phyloP scores from a whole-genome alignment of 1,284 basidiomycete species.

The Tylopilus sp. region DNA sequence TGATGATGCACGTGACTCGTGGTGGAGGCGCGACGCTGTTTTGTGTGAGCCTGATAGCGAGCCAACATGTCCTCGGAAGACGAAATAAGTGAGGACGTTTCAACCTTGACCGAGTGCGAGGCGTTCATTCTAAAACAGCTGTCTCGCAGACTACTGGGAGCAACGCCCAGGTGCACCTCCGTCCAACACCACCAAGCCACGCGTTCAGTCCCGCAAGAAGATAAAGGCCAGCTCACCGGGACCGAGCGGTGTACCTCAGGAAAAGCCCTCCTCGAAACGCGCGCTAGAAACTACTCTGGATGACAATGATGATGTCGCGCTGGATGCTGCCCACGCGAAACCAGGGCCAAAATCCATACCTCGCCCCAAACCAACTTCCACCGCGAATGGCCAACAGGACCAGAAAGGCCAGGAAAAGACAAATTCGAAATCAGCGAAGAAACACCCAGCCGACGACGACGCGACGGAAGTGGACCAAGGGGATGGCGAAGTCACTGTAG shows the following conservation, averaged over 20 bases:
- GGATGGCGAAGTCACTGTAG: slow-evolving; percentile 7
- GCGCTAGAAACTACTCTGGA: neutral
- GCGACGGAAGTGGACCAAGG: slow-evolving; percentile 19
- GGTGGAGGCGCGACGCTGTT: neutral
- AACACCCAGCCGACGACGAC: slow-evolving; percentile 5
- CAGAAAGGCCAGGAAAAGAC: slow-evolving; percentile 18
- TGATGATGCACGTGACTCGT: slow-evolving; percentile 17
- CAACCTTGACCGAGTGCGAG: slow-evolving; percentile 2
- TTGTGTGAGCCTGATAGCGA: too few relatives aligned
- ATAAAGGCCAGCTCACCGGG: slow-evolving; percentile 18
- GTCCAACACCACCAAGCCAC: slow-evolving; percentile 12
- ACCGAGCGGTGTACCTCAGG: slow-evolving; percentile 10
- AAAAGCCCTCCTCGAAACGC: slow-evolving; percentile 23
- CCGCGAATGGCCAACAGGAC: slow-evolving; percentile 8
- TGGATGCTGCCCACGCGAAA: slow-evolving; percentile 5
- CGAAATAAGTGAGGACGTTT: slow-evolving; percentile 28
- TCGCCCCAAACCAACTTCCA: slow-evolving; percentile 14
- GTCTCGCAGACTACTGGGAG: slow-evolving; percentile 23
- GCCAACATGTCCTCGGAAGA: slow-evolving; percentile 32
- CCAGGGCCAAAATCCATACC: slow-evolving; percentile 17
- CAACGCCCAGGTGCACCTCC: slow-evolving; percentile 8
- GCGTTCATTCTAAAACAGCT: slow-evolving; percentile 26
- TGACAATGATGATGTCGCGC: neutral
- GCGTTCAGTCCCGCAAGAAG: slow-evolving; percentile 18
- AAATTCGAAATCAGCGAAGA: slow-evolving; percentile 14